Conservation (phyloP, 352 stramenopile species). For the Synura sp. region DNA sequence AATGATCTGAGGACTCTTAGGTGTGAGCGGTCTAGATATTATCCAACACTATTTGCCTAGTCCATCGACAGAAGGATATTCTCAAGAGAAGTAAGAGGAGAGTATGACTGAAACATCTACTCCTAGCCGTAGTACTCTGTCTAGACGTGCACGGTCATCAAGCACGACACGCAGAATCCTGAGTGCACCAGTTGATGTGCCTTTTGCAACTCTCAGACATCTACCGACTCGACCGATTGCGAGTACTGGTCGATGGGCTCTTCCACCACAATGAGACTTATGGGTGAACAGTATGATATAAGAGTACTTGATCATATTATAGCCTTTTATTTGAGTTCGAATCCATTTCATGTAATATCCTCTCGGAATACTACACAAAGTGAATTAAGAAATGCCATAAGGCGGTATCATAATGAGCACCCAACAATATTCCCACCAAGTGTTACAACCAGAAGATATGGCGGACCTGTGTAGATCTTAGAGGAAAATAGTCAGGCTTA, state of each 20-base stretch:
- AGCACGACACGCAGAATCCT: constrained; percentile 19
- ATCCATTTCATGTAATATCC: constrained; percentile 37
- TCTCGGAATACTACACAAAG: constrained; percentile 31
- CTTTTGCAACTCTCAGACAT: constrained; percentile 30
- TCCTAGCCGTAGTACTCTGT: constrained; percentile 32
- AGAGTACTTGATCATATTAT: constrained; percentile 39
- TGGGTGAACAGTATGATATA: constrained; percentile 41
- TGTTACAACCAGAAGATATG: constrained; percentile 40
- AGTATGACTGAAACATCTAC: constrained; percentile 31
- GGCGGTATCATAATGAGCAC: constrained; percentile 33
- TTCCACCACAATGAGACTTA: constrained; percentile 35
- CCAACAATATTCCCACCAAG: constrained; percentile 31
- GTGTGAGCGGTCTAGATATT: constrained; percentile 35
- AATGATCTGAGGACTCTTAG: constrained; percentile 39
- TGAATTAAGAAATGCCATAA: constrained; percentile 38
- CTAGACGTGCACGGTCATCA: constrained; percentile 37
- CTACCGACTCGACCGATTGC: constrained; percentile 37
- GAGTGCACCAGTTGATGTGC: constrained; percentile 38
- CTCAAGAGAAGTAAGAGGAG: constrained; percentile 24
- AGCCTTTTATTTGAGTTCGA: constrained; percentile 34
- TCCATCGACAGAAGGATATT: constrained; percentile 39
- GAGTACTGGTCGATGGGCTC: constrained; percentile 38
- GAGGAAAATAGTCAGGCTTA: constrained; percentile 33
- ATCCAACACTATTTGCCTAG: constrained; percentile 29
- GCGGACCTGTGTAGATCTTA: constrained; percentile 19